Evolutionary conservation across 2,329 filamentous ascomycete species (phyloP), one percentile per base, ranked within the genome.

Genomic region (Cordyceps fumosorosea): DNA sequence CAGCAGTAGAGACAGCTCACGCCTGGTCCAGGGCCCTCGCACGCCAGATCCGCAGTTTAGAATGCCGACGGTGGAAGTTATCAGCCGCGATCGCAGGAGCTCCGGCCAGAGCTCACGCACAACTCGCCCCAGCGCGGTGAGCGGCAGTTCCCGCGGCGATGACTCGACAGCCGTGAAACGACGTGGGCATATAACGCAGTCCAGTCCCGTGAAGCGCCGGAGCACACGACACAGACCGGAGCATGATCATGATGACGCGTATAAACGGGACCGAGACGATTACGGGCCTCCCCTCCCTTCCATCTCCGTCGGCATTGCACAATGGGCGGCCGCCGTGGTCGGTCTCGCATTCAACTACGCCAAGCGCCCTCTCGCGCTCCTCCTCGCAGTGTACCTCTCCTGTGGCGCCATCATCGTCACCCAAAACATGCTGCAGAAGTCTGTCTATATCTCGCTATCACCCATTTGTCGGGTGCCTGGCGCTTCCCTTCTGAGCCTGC

Each of bases 391-490:
- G 51, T 88, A 88, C 69, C 72, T 90, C 14, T 77, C 84, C 42
- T 77, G 85, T 32, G 85, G 85, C 55, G 77, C 81, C 22, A 71
- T 84, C 55, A 82, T 87, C 45, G 75, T 89, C 24, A 77, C 82
- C 2, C 81, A 84, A 52, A 88, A 86, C 69, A 81, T 88, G 69
- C 72, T 89, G 34, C 86, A 84, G 18, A 79, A 79, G 54, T 88
- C 85, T 2, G 73, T 89, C 60, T 80, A 81, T 54, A 75, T 81
- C 11, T 85, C 87, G 0, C 73, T 93, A 2, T 85, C 87, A 1
- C 89, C 89, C 0, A 67, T 93, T 22, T 93, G 90, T 69, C 81
- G 83, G 22, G 75, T 93, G 2, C 90, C 90, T 0, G 88, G 88
- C 37, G 80, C 77, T 2, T 83, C 84, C 1, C 75, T 83, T 37